Evolutionary conservation across 345 rosid genomes (phyloP), one percentile per base, ranked within the genome.

Genomic region (Dovyalis caffra): DNA sequence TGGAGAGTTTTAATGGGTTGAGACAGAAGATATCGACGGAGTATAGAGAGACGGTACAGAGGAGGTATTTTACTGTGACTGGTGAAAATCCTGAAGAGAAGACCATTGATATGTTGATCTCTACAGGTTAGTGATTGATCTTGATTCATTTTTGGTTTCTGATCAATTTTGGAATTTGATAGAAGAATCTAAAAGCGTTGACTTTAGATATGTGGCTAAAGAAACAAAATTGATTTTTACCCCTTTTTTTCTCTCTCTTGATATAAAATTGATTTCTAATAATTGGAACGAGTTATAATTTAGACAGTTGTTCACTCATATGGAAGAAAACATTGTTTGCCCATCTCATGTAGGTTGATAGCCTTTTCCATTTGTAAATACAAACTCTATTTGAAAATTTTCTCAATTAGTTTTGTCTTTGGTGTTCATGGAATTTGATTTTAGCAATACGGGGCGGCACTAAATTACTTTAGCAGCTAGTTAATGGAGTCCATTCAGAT

Each of bases 61-160:
- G 99, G 75, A 86, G 99, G 81, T 96, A 90, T 65, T 93, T 85
- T 53, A 96, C 98, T 2, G 97, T 93, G 74, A 90, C 98, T 37
- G 99, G 98, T 21, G 97, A 93, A 80, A 90, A 91, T 78, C 98
- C 98, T 0, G 97, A 93, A 43, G 99, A 91, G 64, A 75, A 64
- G 78, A 86, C 89, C 1, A 79, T 96, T 3, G 98, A 96, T 86
- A 89, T 82, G 23, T 77, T 95, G 75, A 95, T 95, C 75, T 93
- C 99, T 14, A 95, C 98, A 32, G 99, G 99, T 93, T 33, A 31
- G 80, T 58, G 25, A 7, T 7, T 26, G 25, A 49, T 23, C n/a
- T 14, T 70, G 23, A 6, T 7, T 34, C 23, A 47, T 15, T 31
- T 12, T 65, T 31, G 5, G 33, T 63, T 20, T 45, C 9, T 28